These are phyloP conservation scores for Leptographium galeiforme DNA, from an alignment of 2,329 filamentous ascomycete species.

Conservation along the genomic window DNA sequence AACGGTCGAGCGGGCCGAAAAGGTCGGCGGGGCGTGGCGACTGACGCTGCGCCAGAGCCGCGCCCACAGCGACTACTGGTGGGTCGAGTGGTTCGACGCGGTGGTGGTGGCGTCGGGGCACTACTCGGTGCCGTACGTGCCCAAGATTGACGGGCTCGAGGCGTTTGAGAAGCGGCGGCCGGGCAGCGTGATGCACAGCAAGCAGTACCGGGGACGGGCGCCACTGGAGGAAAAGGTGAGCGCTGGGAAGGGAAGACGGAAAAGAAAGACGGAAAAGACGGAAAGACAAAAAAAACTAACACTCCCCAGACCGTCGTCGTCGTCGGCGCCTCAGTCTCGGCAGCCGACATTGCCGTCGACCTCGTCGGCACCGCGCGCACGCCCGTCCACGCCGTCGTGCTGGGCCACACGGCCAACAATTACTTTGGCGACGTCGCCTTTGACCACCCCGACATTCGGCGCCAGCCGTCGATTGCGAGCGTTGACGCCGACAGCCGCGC, in stretches of 20 bases:
- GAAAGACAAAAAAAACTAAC: too few relatives aligned
- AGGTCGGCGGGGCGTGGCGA: slow-evolving; percentile 35
- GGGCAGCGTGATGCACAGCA: slow-evolving; percentile 47
- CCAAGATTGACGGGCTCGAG: slow-evolving; percentile 28
- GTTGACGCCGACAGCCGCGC: slow-evolving; percentile 25
- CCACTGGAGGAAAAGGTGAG: slow-evolving; percentile 18
- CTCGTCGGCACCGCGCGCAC: slow-evolving; percentile 10
- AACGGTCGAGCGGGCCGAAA: slow-evolving; percentile 45
- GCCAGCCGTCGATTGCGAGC: slow-evolving; percentile 6
- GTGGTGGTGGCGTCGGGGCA: slow-evolving; percentile 55
- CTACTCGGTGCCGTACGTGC: slow-evolving; percentile 47
- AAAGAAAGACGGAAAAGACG: too few relatives aligned
- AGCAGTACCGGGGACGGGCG: slow-evolving; percentile 53
- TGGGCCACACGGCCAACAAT: slow-evolving; percentile 15
- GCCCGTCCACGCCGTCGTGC: slow-evolving; percentile 15
- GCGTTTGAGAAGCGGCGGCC: slow-evolving; percentile 27
- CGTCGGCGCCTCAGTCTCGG: slow-evolving; percentile 36
- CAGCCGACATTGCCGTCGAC: slow-evolving; percentile 45
- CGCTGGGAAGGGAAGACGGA: too few relatives aligned
- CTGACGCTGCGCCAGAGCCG: slow-evolving; percentile 31
- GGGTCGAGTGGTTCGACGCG: slow-evolving; percentile 47
- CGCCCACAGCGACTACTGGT: slow-evolving; percentile 39
- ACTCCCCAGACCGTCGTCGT: slow-evolving; percentile 22
- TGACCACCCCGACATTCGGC: slow-evolving; percentile 18
- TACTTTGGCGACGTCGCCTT: slow-evolving; percentile 25